Evolutionary conservation across 2,329 filamentous ascomycete species (phyloP), one percentile per base, ranked within the genome.

Genomic region (Amesomyces nigricolor): DNA sequence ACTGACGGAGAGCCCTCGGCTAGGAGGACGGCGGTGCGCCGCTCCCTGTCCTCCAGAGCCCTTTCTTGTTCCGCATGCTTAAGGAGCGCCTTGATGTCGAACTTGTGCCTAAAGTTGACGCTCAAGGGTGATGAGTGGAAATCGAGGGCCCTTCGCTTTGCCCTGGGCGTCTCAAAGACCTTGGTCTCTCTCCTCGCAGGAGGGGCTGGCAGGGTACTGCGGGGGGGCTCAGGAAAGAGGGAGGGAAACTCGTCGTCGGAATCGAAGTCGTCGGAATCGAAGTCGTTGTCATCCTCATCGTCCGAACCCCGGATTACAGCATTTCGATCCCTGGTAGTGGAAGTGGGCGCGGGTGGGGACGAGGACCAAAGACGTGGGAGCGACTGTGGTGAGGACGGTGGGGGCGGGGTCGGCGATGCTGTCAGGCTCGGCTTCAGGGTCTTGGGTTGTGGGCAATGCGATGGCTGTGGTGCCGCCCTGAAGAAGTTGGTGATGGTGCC

Each of bases 271-370:
- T 82, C 80, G 1, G 71, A 74, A 56, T 80, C 73, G 0, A 85
- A 86, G 47, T 80, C 78, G 26, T 82, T 80, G 16, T 78, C 78
- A 16, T 79, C 79, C n/a, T 88, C 86, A 9, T 87, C 86, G 64
- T 91, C 88, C 0, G 88, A 91, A 52, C 81, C 85, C 45, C 77
- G 78, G 40, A 91, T 87, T 53, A 86, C 72, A 11, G 81, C 70
- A 63, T 82, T 74, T 67, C 81, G 73, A 56, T 75, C 72, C 47
- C 71, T 61, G 8, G 54, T 48, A 59, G 56, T 61, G 39, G 49
- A 64, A 65, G 43, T 62, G 46, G 49, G 65, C 32, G 61, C 53
- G 4, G 66, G 59, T 39, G 61, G 59, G 47, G 61, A 19, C 58
- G 60, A 58, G 43, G 64, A 51, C 54, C 61, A 38, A 19, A 51